Evolutionary conservation across 2,329 filamentous ascomycete species (phyloP), one percentile per base, ranked within the genome.

Genomic region (Trichoderma brevicompactum): DNA sequence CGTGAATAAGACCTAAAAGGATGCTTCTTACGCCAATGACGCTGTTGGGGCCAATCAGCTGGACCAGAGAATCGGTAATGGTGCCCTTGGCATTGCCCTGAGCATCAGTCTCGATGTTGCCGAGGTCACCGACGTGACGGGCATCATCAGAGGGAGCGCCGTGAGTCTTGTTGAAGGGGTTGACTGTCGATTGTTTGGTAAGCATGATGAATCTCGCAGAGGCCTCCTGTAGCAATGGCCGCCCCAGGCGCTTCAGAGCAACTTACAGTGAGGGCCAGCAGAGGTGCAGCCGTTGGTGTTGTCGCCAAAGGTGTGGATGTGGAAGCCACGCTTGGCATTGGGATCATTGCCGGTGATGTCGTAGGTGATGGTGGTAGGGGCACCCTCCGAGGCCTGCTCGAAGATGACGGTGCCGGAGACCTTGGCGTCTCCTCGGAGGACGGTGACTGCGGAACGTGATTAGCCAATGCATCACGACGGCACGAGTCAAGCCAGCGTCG

Each of bases 251-350:
- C 23, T 34, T 56, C 60, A 43, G 43, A 52, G 13, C 13, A 41
- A 82, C 92, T 79, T 84, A 96, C 93, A 99, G 86, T 99, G 95
- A 81, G 95, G 94, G 63, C 95, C 95, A 72, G 95, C 95, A 72
- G 92, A 96, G 72, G 94, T 98, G 91, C 95, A 99, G 80, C 95
- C 95, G 83, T 99, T 99, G 86, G 95, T 98, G 88, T 98, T 98
- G 87, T 98, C 95, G 79, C 95, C 95, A 77, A 97, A 99, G 80
- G 95, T 92, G 86, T 99, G 95, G 77, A 99, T 89, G 87, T 99
- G 95, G 87, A 98, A 93, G 81, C 92, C 95, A 82, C 95, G 94
- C 89, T 96, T 88, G 77, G 95, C 94, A 80, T 96, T 97, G 82
- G 94, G 76, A 78, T 98, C 94, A 82, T 97, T 85, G 82, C 95